phyloP scores from a whole-genome alignment of 768 basidiomycete species.

The Suillus tomentosus region DNA sequence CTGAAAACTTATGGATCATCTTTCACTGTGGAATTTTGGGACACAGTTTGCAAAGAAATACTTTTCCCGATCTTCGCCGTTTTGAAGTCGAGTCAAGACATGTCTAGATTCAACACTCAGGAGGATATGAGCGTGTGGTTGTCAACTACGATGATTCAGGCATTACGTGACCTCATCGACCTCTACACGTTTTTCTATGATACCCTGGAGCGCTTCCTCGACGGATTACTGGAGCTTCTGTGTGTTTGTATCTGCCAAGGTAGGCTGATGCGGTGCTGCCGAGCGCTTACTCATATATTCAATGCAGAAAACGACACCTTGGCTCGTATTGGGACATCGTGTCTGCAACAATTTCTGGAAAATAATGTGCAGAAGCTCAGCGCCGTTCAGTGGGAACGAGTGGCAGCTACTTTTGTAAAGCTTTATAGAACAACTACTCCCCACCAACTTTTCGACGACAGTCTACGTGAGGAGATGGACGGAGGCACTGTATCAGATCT shows the following conservation, averaged over 20 bases:
- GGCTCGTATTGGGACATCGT: slow-evolving; percentile 96
- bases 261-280: slow-evolving; percentile 32
- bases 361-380: slow-evolving; percentile 89
- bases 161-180: slow-evolving; percentile 91
- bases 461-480: slow-evolving; percentile 82
- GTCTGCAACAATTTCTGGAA: slow-evolving; percentile 93
- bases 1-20: slow-evolving; percentile 86
- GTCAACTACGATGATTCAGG: slow-evolving; percentile 98
- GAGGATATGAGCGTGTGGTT: slow-evolving; percentile 99
- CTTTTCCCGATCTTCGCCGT: slow-evolving; percentile 99
- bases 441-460: slow-evolving; percentile 94
- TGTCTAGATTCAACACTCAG: slow-evolving; percentile 91
- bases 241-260: slow-evolving; percentile 99
- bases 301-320: slow-evolving; percentile 92
- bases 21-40: slow-evolving; percentile 95
- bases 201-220: slow-evolving; percentile 84
- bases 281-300: slow-evolving; percentile 14
- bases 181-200: slow-evolving; percentile 96
- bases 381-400: slow-evolving; percentile 83
- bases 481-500: slow-evolving; percentile 49
- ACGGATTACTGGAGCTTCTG: slow-evolving; percentile 90
- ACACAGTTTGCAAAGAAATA: slow-evolving; percentile 93
- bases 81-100: slow-evolving; percentile 87
- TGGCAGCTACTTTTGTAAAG: slow-evolving; percentile 90
- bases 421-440: slow-evolving; percentile 98